Base-by-base conservation (phyloP, 148 eudicot species). In the Talinum fruticosum region DNA sequence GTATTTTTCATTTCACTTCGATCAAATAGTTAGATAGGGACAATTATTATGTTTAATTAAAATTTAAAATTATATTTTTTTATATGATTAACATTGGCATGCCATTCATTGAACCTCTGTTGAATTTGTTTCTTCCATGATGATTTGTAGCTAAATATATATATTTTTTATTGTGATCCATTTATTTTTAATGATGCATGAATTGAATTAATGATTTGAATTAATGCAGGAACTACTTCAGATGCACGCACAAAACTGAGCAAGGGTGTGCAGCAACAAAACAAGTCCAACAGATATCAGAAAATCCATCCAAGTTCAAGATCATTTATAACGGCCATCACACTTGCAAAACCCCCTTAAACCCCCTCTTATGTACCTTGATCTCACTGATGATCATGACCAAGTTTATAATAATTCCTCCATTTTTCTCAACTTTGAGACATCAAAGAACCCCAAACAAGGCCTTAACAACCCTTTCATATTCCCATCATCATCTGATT, bases 211-310 rank as follows among this genome's bases (percentile, higher is more conserved):
- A 5, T 68, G 19, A 69, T 37, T 37, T 30, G 28, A 10, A 21
- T 69, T 38, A 33, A 78, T 84, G 82, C 88, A 91, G 97, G 85
- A 83, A 84, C 65, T 91, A 91, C 81, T 90, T 74, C 41, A 87
- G 93, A 75, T 91, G 96, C 86, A 91, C 89, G n/a, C 88, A 90
- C 86, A 88, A 84, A 76, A 65, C 19, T 49, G 92, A 90, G 14
- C 92, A 87, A 72, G 79, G 82, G 0, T 91, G 93, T 81, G 78
- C 10, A 73, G 84, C 84, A 80, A 69, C 75, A n/a, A 82, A 78
- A 68, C 78, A 82, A 61, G 77, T 82, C 19, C 84, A 82, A 62
- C 81, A 78, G 69, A 51, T 78, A 2, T 68, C 78, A 68, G 53
- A 77, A 32, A 82, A 82, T 34, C 84, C 84, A 10, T 45, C 66